phyloP scores from a whole-genome alignment of 208 protist species.

The Leishmania arabica region DNA sequence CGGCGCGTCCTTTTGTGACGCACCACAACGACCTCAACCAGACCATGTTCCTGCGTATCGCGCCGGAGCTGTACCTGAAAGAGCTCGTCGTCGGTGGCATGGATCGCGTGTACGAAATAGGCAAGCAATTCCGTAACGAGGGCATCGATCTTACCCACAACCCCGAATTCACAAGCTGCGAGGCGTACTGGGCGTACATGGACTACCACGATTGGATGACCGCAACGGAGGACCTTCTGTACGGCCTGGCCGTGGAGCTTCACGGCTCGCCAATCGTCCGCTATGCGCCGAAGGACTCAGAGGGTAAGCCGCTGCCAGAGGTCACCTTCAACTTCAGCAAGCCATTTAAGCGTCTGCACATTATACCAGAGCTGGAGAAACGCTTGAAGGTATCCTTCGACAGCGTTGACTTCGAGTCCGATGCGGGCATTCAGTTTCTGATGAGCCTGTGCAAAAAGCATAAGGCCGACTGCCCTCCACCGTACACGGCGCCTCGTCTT shows the following conservation, averaged over 20 bases:
- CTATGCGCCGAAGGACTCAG: slow-evolving; percentile 94
- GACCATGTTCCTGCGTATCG: slow-evolving; percentile 98
- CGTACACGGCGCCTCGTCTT: slow-evolving; percentile 96
- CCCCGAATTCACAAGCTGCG: slow-evolving; percentile 99
- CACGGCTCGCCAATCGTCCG: slow-evolving; percentile 93
- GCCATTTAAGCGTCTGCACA: slow-evolving; percentile 97
- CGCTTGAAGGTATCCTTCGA: slow-evolving; percentile 86
- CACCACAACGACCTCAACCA: slow-evolving; percentile 99
- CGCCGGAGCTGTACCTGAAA: slow-evolving; percentile 99
- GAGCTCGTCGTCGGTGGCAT: slow-evolving; percentile 99
- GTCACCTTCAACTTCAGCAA: slow-evolving; percentile 98
- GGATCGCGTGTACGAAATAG: slow-evolving; percentile 99
- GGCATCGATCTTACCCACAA: slow-evolving; percentile 99
- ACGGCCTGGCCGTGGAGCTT: slow-evolving; percentile 95
- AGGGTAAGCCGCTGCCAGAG: slow-evolving; percentile 73
- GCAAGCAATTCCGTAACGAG: slow-evolving; percentile 99
- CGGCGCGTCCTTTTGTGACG: slow-evolving; percentile 99
- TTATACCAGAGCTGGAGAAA: slow-evolving; percentile 97
- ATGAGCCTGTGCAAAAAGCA: slow-evolving; percentile 90
- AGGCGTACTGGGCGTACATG: slow-evolving; percentile 99
- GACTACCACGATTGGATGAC: slow-evolving; percentile 99
- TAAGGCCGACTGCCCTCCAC: slow-evolving; percentile 93
- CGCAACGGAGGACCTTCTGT: slow-evolving; percentile 97
- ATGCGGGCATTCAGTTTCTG: slow-evolving; percentile 88
- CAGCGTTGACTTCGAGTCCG: slow-evolving; percentile 69